These are phyloP conservation scores for Mucor plumbeus DNA, from an alignment of 371 early-diverging fungal species.

Conservation along the genomic window DNA sequence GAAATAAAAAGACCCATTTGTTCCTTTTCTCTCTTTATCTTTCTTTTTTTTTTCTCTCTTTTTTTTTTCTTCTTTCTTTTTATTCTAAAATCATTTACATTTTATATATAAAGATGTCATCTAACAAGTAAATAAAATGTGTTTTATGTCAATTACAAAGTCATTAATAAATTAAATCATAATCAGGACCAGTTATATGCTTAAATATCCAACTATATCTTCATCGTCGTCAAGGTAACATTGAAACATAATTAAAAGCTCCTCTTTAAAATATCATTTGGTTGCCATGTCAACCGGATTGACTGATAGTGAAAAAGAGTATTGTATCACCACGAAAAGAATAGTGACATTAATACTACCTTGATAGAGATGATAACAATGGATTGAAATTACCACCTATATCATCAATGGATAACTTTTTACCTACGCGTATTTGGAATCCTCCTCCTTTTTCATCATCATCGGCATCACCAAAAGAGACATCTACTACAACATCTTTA, in stretches of 20 bases:
- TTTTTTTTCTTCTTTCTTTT: not conserved
- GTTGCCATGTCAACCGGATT: slow-evolving; percentile 9
- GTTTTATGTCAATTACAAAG: not conserved
- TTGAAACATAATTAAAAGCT: slow-evolving; percentile 2
- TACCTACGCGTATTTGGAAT: slow-evolving; percentile 17
- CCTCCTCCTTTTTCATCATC: slow-evolving; percentile 7
- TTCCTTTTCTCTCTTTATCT: slow-evolving; percentile 5
- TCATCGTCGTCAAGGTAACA: slow-evolving; percentile 10
- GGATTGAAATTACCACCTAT: slow-evolving; percentile 27
- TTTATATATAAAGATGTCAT: not conserved
- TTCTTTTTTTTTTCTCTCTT: not conserved
- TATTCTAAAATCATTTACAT: not conserved
- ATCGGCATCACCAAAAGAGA: not conserved
- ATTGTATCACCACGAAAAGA: not conserved
- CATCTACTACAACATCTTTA: not conserved
- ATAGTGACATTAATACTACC: not conserved
- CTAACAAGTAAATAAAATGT: not conserved
- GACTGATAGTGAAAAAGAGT: not conserved
- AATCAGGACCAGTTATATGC: not conserved
- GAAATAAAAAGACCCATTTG: not conserved
- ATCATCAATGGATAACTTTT: slow-evolving; percentile 21
- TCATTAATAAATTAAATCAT: not conserved
- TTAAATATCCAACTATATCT: not conserved
- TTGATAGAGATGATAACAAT: not conserved
- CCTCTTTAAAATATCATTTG: slow-evolving; percentile 12